phyloP scores from a whole-genome alignment of 225 moss, liverwort and hornwort genomes.

The Pseudisothecium myosuroides region DNA sequence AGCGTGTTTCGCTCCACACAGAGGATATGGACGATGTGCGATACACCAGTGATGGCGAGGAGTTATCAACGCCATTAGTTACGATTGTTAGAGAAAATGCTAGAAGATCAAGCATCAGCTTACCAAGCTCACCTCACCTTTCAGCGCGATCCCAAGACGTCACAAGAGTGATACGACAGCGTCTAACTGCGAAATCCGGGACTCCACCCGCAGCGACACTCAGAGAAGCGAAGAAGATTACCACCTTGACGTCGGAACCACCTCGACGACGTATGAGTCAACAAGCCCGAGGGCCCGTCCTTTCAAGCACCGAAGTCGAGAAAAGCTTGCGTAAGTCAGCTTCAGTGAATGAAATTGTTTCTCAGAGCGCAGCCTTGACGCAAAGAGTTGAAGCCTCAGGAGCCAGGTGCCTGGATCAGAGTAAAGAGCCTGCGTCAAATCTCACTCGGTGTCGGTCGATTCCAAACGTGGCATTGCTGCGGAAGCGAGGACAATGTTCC shows the following conservation, averaged over 20 bases:
- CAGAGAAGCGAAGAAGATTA: neutral
- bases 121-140: slow-evolving; percentile 27
- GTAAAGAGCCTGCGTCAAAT: slow-evolving; percentile 4
- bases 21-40: slow-evolving; percentile 5
- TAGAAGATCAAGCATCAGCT: slow-evolving; percentile 14
- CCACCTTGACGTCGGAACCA: neutral
- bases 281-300: neutral
- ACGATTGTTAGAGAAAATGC: slow-evolving; percentile 8
- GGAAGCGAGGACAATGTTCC: slow-evolving; percentile 20
- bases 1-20: slow-evolving; percentile 3
- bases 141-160: neutral
- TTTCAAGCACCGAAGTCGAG: neutral
- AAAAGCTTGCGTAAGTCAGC: neutral
- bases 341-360: neutral
- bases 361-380: slow-evolving; percentile 5
- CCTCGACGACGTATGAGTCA: neutral
- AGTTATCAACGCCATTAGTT: slow-evolving; percentile 7
- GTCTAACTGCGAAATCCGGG: neutral
- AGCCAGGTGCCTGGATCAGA: slow-evolving; percentile 8
- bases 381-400: slow-evolving; percentile 12
- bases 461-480: slow-evolving; percentile 31
- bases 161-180: neutral
- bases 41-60: slow-evolving; percentile 18
- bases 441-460: slow-evolving; percentile 33
- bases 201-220: neutral